Percentiles rank a stretch among this genome's conserved stretches.
Evolutionary conservation across 148 eudicot species (phyloP).

Genomic region (Camellia japonica): DNA sequence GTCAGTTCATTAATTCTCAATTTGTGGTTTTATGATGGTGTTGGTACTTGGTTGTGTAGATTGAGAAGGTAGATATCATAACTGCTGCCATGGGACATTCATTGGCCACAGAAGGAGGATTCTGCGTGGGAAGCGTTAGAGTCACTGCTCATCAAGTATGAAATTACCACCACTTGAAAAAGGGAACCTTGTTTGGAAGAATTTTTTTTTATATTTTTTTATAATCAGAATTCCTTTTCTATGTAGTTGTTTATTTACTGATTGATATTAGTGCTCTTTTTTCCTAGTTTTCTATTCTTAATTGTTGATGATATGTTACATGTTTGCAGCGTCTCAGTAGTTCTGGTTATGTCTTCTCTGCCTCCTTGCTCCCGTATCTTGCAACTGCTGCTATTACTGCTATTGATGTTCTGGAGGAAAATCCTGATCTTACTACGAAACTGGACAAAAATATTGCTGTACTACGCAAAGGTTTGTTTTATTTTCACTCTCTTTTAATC

Average conservation of each 20-base stretch:
- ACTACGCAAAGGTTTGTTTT: conserved; percentile 61
- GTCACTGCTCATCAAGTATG: conserved; percentile 93
- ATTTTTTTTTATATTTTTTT: neutral
- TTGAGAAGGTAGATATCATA: conserved; percentile 84
- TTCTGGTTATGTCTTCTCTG: conserved; percentile 97
- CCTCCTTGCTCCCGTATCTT: conserved; percentile 96
- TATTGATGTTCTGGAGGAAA: conserved; percentile 79
- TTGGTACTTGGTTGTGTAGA: conserved; percentile 32
- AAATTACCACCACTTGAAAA: conserved; percentile 1
- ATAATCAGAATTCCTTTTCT: neutral
- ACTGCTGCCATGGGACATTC: conserved; percentile 99
- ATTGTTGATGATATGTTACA: too few species aligned
- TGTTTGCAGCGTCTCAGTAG: conserved; percentile 85
- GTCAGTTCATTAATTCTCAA: neutral
- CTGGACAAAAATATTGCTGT: conserved; percentile 61
- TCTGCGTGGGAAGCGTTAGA: conserved; percentile 87
- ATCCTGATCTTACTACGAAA: conserved; percentile 56
- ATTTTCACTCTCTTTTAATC: neutral
- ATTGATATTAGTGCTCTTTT: neutral
- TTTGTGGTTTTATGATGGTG: conserved; percentile 18
- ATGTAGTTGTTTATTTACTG: neutral
- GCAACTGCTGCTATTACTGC: conserved; percentile 96
- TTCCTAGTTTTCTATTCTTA: neutral
- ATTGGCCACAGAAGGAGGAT: conserved; percentile 95
- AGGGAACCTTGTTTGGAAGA: neutral